Base-by-base conservation (phyloP, 2,329 filamentous ascomycete genomes). In the Ophiostoma piceae region DNA sequence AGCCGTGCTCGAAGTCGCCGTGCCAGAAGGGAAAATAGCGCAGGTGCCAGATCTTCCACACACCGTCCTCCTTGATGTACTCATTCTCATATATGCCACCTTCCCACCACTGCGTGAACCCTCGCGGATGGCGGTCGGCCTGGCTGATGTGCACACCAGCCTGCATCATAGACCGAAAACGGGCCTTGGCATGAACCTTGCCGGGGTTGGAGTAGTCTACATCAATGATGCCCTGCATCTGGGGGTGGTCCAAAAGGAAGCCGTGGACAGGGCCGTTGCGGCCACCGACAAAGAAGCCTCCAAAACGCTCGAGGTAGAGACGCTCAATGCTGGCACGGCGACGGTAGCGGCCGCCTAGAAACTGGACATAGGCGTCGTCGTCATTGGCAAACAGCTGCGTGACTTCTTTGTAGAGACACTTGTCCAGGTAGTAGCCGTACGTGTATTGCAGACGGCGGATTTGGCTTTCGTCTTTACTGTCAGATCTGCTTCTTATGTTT, bases 1-100 rank as follows among this genome's bases (percentile, higher is more conserved):
- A 86, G 43, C 84, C 84, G 57, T 80, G 80, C 75, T 84, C 83
- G 70, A 84, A 82, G 37, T 83, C 80, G 72, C 79, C 81, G 75
- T 86, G 84, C 84, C 84, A 87, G 76, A 86, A 86, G 1, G 84
- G 83, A 74, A 85, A 85, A 75, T 86, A 86, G 60, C 83, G 81
- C 72, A 85, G 80, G 43, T 82, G 79, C 76, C 83, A 83, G 32
- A 86, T 80, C 76, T 84, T 84, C 84, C 84, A 87, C 5, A 80
- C 77, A 4, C 83, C 83, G 71, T 82, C 76, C 73, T 86, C 83
- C 76, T 85, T 85, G 77, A 86, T 82, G 75, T 85, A 87, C 75
- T 86, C 84, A 74, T 86, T 87, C 76, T 86, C 84, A 76, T 87
- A 87, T 47, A 86, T 76, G 2, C 84, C 84, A 62, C 84, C 84